Evolutionary conservation across 2,329 filamentous ascomycete genomes (phyloP).

Genomic region (Cladophialophora psammophila): DNA sequence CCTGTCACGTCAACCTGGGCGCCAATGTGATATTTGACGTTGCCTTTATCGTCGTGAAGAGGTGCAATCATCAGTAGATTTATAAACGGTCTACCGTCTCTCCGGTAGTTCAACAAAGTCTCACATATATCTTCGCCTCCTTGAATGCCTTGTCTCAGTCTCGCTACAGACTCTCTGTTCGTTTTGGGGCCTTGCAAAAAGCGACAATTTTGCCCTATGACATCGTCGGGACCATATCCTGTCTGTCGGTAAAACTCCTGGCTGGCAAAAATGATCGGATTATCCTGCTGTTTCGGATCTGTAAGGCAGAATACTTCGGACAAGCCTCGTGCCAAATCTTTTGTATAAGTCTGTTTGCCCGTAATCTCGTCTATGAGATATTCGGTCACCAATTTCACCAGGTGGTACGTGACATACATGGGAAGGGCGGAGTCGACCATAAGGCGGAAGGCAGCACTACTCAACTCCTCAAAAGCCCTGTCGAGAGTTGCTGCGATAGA

Average conservation of each 20-base stretch:
- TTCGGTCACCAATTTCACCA: constrained; percentile 52
- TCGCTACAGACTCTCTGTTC: constrained; percentile 44
- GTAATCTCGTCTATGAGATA: constrained; percentile 55
- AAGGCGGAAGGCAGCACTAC: constrained; percentile 44
- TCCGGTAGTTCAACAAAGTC: constrained; percentile 53
- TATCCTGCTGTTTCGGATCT: constrained; percentile 53
- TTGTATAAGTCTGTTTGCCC: constrained; percentile 50
- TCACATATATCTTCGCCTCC: constrained; percentile 53
- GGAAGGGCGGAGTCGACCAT: constrained; percentile 53
- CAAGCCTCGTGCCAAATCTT: constrained; percentile 50
- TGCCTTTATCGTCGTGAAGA: constrained; percentile 44
- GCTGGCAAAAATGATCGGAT: constrained; percentile 56
- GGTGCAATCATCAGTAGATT: constrained; percentile 46
- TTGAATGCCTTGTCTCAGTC: constrained; percentile 48
- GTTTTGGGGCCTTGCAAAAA: constrained; percentile 55
- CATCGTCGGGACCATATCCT: constrained; percentile 52
- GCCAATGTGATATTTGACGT: constrained; percentile 45
- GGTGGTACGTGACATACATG: constrained; percentile 51
- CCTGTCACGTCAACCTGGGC: constrained; percentile 45
- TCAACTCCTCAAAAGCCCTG: constrained; percentile 47
- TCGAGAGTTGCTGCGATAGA: constrained; percentile 47
- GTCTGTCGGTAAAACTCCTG: constrained; percentile 56
- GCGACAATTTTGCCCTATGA: constrained; percentile 55
- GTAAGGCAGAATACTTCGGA: constrained; percentile 57
- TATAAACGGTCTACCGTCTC: constrained; percentile 45